Conservation (phyloP, 2,329 filamentous ascomycete species). For the Fusarium xyrophilum region DNA sequence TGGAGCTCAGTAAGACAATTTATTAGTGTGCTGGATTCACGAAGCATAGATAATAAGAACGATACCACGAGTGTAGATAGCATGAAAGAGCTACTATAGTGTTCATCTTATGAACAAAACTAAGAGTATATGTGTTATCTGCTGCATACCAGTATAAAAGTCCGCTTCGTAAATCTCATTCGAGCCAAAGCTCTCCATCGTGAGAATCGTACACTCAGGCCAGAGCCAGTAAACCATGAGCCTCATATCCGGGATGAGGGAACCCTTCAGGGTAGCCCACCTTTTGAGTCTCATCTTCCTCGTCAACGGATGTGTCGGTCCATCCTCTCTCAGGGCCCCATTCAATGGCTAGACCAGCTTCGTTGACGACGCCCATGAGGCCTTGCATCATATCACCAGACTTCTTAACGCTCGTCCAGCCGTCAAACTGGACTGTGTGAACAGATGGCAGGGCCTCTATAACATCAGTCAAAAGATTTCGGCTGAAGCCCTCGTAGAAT, state of each 20-base stretch:
- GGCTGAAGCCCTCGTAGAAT: conserved; percentile 74
- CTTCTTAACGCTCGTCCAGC: conserved; percentile 69
- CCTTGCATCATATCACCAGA: conserved; percentile 68
- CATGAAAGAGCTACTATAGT: conserved; percentile 4
- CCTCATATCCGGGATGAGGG: conserved; percentile 22
- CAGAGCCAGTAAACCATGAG: conserved; percentile 10
- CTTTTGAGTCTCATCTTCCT: not conserved
- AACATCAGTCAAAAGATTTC: conserved; percentile 62
- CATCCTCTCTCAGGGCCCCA: conserved; percentile 75
- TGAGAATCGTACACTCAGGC: conserved; percentile 11
- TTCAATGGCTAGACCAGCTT: conserved; percentile 59
- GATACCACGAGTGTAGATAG: conserved; percentile 27
- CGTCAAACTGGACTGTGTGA: conserved; percentile 71
- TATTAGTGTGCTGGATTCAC: not conserved
- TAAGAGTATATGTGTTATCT: conserved; percentile 23
- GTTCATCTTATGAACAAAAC: conserved; percentile 13
- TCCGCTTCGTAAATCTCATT: conserved; percentile 34
- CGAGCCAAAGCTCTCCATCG: not conserved
- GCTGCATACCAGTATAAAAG: conserved; percentile 8
- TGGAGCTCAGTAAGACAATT: conserved; percentile 57
- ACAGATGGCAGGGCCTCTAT: conserved; percentile 64
- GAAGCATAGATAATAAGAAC: conserved; percentile 18
- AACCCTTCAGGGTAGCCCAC: conserved; percentile 15
- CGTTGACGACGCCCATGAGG: conserved; percentile 60
- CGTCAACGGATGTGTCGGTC: conserved; percentile 57